Evolutionary conservation across 2,329 filamentous ascomycete species (phyloP), one percentile per base, ranked within the genome.

Genomic region (Pyricularia pennisetigena): DNA sequence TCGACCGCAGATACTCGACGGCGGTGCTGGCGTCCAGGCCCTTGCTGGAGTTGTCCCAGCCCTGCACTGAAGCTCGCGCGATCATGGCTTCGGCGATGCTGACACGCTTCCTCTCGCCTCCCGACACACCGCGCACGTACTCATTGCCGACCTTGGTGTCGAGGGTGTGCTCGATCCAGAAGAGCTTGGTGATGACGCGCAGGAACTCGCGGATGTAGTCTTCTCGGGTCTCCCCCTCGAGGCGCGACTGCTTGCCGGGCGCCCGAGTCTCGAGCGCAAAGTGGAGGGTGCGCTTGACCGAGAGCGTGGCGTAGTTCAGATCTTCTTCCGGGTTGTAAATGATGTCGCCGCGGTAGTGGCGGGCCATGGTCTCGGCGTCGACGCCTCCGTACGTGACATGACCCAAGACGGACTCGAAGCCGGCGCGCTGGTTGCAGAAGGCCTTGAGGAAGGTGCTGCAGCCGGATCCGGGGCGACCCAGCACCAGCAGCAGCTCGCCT

Each of bases 161-260:
- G 67, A 88, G 76, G 0, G 88, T 90, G 73, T 92, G 89, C 82
- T 99, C 93, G 76, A 99, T 98, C 95, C 95, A 99, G 75, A 99
- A 90, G 70, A 99, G 85, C 78, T 94, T 96, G 68, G 95, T 99
- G 78, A 94, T 88, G 10, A 90, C 87, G 32, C 89, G 90, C 77
- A 98, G 96, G 81, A 97, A 86, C 73, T 89, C 86, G 72, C 86
- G 86, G 73, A 98, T 89, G 76, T 98, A 57, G n/a, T 57, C 54
- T 1, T n/a, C 20, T n/a, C 54, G 54, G 63, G 86, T 83, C 12
- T 57, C 54, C 5, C 54, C 54, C 8, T 57, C 54, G 4, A 57
- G 54, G 6, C 54, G 54, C 10, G 54, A 57, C 7, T 24, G 2
- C 54, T 83, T 81, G 23, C 88, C 83, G 4, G 82, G 78, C 5